Base-by-base conservation (phyloP, 176 grass and related monocot genomes). In the Eragrostis curvula region DNA sequence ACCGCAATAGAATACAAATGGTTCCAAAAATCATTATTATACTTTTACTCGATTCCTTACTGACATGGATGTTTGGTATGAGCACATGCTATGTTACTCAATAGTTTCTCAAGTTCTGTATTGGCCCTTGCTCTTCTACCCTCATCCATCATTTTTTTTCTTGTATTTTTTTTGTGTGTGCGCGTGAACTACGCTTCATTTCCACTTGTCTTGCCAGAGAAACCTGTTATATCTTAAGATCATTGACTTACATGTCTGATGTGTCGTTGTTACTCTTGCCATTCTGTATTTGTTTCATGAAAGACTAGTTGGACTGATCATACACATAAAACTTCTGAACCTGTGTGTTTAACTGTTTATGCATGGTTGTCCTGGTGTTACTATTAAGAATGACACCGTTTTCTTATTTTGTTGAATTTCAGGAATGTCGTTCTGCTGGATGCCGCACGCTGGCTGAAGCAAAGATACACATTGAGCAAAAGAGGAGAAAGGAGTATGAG, bases 391-490 rank as follows among this genome's bases (percentile, higher is more conserved):
- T 61, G 29, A 40, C 42, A 49, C 71, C 74, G 24, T 32, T 60
- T 75, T 21, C 9, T 63, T 56, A 50, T 78, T 77, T 75, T 74
- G 3, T 66, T 70, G 28, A 83, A 44, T 67, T 14, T 68, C 85
- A 99, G 96, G 90, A 93, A 78, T 95, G 92, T 48, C 96, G 91
- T 77, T 85, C 91, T 20, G 88, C 92, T 79, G 96, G 96, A 52
- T 99, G 92, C 50, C 75, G 85, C 56, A 99, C 93, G 70, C 27
- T 96, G 65, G 88, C 88, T 64, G 93, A 99, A 82, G 96, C 93
- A 52, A 93, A 96, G 84, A 69, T 88, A 58, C 90, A 96, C 83
- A 77, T 86, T 61, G 96, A 99, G 69, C 90, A 99, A 63, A 99
- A 99, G 88, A 82, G 83, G 79, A 99, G 90, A 81, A 93, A 77